Conservation (phyloP, 345 rosid genomes). For the Gossypium arboreum region DNA sequence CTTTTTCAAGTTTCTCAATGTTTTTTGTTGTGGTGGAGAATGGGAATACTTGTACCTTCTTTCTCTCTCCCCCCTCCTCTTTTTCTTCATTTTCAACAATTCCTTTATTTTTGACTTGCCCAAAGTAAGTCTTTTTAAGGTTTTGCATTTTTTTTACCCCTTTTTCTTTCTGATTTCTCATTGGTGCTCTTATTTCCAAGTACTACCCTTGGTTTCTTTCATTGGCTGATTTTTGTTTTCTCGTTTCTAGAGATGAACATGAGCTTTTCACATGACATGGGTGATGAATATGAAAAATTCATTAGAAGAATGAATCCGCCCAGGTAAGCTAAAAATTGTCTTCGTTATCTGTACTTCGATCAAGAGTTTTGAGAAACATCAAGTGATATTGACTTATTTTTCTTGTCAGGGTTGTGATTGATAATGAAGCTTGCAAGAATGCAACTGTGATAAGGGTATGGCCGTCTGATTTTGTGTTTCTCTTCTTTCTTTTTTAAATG, state of each 20-base stretch:
- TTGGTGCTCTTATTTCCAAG: slow-evolving; percentile 15
- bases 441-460: slow-evolving; percentile 83
- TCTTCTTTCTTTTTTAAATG: background rate
- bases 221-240: background rate
- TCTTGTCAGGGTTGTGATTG: slow-evolving; percentile 80
- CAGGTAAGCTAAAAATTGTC: slow-evolving; percentile 36
- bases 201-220: background rate
- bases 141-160: no score
- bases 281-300: slow-evolving; percentile 83
- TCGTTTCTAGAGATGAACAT: slow-evolving; percentile 45
- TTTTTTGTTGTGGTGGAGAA: background rate
- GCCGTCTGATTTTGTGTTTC: background rate
- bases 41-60: background rate
- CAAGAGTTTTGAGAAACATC: background rate
- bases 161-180: slow-evolving; percentile 10
- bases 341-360: slow-evolving; percentile 9
- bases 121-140: no score
- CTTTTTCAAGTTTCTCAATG: slow-evolving; percentile 7
- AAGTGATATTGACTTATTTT: background rate
- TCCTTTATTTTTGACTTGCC: background rate
- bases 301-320: slow-evolving; percentile 92
- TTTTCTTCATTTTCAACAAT: background rate
- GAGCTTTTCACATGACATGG: slow-evolving; percentile 71
- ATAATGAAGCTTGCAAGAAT: slow-evolving; percentile 75
- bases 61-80: background rate